Evolutionary conservation across 208 protist genomes (phyloP).

Genomic region (Leishmania tarentolae): DNA sequence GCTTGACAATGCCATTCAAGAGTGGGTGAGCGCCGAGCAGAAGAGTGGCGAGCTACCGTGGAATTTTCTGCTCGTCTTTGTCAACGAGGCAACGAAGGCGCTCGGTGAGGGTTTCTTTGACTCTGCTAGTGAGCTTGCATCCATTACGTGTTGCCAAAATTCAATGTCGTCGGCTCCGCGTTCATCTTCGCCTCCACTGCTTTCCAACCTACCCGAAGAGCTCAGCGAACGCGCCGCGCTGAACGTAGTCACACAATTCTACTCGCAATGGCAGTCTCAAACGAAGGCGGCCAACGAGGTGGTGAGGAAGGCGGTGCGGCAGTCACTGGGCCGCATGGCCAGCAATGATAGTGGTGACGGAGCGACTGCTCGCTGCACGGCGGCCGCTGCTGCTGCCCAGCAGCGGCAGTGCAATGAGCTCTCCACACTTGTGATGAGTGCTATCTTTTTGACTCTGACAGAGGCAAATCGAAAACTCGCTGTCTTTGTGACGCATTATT

Average conservation of each 20-base stretch:
- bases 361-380: not conserved
- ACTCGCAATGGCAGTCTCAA: slow-evolving; percentile 40
- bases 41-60: slow-evolving; percentile 29
- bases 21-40: slow-evolving; percentile 45
- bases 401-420: slow-evolving; percentile 36
- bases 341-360: slow-evolving; percentile 2
- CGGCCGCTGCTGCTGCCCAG: slow-evolving; percentile 2
- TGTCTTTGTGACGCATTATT: slow-evolving; percentile 36
- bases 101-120: slow-evolving; percentile 56
- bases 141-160: not conserved
- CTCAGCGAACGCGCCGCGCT: slow-evolving; percentile 34
- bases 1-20: slow-evolving; percentile 33
- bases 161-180: not conserved
- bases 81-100: slow-evolving; percentile 25
- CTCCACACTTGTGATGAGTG: slow-evolving; percentile 17
- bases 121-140: not conserved
- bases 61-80: slow-evolving; percentile 37
- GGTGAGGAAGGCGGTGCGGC: slow-evolving; percentile 23
- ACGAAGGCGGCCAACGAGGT: slow-evolving; percentile 14
- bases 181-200: not conserved
- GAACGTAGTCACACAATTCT: slow-evolving; percentile 38
- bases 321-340: slow-evolving; percentile 17
- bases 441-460: slow-evolving; percentile 31
- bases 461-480: slow-evolving; percentile 57
- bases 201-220: slow-evolving; percentile 16